Base-by-base conservation (phyloP, 192 early-diverging fungal species). In the Coemansia sp. region DNA sequence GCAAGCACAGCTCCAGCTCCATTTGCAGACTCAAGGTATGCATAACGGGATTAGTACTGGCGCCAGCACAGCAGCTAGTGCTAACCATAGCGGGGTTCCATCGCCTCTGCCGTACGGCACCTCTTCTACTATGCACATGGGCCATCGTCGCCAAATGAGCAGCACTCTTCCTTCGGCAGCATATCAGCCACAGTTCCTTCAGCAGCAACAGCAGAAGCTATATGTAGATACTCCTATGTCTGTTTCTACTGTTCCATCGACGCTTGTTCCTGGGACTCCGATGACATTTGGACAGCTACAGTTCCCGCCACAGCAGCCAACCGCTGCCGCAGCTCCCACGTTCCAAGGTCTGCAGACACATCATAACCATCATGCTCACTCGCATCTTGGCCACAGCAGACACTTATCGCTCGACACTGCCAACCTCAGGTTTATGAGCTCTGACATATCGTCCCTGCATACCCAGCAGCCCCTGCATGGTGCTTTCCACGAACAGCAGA, bases 341-440 rank as follows among this genome's bases (percentile, higher is more conserved):
- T 23, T 39, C 17, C 53, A 54, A 21, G 34, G 27, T 11, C 18
- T 54, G 2, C 55, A 52, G 9, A 33, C 40, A 15, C 55, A 38
- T 24, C 50, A 23, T 12, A 57, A 56, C 17, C 59, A 48, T 12
- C 62, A 71, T 41, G 27, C 27, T 30, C 57, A 59, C 37, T 30
- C 54, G 54, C 63, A 66, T 42, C 40, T 56, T 12, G 71, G 64
- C 13, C 71, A 73, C 50, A 71, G 62, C 51, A 39, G 69, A n/a
- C 69, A 71, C 27, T 44, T 71, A 42, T 71, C 69, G 27, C 69
- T 71, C n/a, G 69, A 71, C 25, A 56, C 57, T 4, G 69, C 69
- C 10, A 71, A 61, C 19, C 50, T 71, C 50, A 53, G 59, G 1
- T 47, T 71, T 9, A 53, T 61, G 62, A 30, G 53, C 12, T 54